These are phyloP conservation scores for Zopfia rhizophila DNA, from an alignment of 2,329 filamentous ascomycete species.

Conservation along the genomic window DNA sequence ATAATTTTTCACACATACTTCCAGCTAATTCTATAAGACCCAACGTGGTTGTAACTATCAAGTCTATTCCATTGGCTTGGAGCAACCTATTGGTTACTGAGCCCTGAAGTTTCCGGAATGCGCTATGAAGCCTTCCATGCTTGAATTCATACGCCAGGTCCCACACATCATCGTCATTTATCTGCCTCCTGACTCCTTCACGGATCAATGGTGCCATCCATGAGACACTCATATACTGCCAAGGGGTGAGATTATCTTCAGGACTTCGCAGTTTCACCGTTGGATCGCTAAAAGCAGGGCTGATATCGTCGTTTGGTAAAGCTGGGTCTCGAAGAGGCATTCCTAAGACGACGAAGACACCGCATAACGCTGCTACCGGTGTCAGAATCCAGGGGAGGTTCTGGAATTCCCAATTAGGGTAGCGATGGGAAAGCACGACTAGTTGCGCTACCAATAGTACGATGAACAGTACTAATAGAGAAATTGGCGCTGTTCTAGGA, in stretches of 20 bases:
- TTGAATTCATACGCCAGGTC: conserved; percentile 82
- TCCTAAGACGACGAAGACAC: conserved; percentile 65
- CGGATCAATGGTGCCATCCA: conserved; percentile 83
- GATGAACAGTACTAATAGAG: conserved; percentile 50
- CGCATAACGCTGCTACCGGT: conserved; percentile 56
- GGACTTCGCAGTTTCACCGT: conserved; percentile 73
- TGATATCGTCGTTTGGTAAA: conserved; percentile 67
- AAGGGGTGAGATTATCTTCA: conserved; percentile 81
- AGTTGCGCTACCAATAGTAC: conserved; percentile 49
- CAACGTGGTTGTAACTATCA: conserved; percentile 73
- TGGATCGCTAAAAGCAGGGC: conserved; percentile 65
- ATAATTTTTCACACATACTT: conserved; percentile 54
- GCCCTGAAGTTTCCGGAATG: conserved; percentile 77
- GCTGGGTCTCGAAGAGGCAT: conserved; percentile 76
- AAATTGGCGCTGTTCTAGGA: conserved; percentile 54
- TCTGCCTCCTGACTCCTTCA: conserved; percentile 70
- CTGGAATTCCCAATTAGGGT: no score
- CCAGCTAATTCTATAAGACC: conserved; percentile 71
- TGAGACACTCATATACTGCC: conserved; percentile 85
- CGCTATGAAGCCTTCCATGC: conserved; percentile 76
- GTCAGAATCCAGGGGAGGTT: conserved; percentile 45
- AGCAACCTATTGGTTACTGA: conserved; percentile 76
- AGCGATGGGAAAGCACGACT: conserved; percentile 40
- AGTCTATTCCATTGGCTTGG: conserved; percentile 80
- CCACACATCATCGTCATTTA: conserved; percentile 86